Evolutionary conservation across 2,329 filamentous ascomycete genomes (phyloP).

Genomic region (Fusarium sp.): DNA sequence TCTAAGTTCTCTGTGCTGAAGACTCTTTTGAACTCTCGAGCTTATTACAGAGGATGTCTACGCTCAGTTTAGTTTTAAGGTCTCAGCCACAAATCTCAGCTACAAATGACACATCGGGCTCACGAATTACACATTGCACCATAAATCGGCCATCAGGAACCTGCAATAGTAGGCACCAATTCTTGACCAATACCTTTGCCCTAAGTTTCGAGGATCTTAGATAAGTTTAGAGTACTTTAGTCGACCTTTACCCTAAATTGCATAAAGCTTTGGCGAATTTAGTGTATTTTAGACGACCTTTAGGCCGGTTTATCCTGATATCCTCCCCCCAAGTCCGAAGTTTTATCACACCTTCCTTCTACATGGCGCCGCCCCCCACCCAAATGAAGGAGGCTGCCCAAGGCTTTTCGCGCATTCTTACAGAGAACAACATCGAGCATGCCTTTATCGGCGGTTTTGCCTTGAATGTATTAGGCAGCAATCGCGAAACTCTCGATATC

Average conservation of each 20-base stretch:
- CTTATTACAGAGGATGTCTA: background rate
- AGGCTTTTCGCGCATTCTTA: background rate
- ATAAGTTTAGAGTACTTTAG: background rate
- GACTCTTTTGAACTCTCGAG: background rate
- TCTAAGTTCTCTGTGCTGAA: background rate
- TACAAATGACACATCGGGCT: no score
- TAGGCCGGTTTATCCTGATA: background rate
- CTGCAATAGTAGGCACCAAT: background rate
- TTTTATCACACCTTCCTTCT: rapidly evolving
- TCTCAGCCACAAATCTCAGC: background rate
- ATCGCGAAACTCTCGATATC: background rate
- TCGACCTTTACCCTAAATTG: background rate
- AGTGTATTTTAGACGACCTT: background rate
- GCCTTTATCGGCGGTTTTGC: background rate
- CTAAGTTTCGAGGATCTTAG: background rate
- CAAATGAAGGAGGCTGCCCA: background rate
- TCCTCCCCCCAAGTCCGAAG: background rate
- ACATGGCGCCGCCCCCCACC: rapidly evolving
- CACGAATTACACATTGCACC: background rate
- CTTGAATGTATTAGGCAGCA: background rate
- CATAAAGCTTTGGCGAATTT: background rate
- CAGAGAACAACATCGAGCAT: rapidly evolving
- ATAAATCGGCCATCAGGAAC: background rate
- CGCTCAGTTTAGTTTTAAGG: no score
- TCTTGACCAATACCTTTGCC: rapidly evolving